Percentiles rank a stretch among this genome's conserved stretches.
Conservation (phyloP, 2,329 filamentous ascomycete species). For the Fonsecaea erecta region DNA sequence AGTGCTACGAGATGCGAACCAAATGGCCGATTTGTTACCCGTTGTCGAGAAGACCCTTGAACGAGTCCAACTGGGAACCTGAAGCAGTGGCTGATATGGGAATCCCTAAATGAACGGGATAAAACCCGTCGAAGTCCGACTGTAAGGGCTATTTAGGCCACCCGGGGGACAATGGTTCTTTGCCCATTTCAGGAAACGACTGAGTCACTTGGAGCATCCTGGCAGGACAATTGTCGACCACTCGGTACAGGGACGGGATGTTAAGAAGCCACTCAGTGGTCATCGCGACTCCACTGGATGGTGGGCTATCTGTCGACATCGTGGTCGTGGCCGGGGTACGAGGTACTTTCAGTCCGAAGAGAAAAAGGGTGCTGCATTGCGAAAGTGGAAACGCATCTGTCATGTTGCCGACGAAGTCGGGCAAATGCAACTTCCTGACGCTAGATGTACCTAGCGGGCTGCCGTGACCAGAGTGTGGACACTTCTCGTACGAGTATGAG, state of each 20-base stretch:
- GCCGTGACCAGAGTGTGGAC: not conserved
- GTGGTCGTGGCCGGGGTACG: not conserved
- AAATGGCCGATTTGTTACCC: conserved; percentile 70
- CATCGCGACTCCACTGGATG: not conserved
- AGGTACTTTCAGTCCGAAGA: not conserved
- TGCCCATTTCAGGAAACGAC: not conserved
- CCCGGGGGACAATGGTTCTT: not conserved
- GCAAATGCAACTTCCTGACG: not conserved
- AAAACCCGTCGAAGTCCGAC: not conserved
- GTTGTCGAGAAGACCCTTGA: conserved; percentile 73
- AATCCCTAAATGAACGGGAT: not conserved
- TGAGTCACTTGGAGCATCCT: not conserved
- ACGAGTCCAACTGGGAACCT: conserved; percentile 45
- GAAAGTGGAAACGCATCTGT: not conserved
- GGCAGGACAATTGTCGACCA: not conserved
- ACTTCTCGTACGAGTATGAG: not conserved
- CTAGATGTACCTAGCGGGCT: not conserved
- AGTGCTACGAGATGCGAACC: conserved; percentile 78
- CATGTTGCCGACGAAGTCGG: not conserved
- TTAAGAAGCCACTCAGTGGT: not conserved
- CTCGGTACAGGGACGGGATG: not conserved
- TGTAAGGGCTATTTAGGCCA: not conserved
- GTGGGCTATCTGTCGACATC: not conserved
- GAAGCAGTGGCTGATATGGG: conserved; percentile 2
- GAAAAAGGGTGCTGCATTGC: not conserved